phyloP scores from a whole-genome alignment of 2,329 filamentous ascomycete species.

The Elsinoe arachidis region DNA sequence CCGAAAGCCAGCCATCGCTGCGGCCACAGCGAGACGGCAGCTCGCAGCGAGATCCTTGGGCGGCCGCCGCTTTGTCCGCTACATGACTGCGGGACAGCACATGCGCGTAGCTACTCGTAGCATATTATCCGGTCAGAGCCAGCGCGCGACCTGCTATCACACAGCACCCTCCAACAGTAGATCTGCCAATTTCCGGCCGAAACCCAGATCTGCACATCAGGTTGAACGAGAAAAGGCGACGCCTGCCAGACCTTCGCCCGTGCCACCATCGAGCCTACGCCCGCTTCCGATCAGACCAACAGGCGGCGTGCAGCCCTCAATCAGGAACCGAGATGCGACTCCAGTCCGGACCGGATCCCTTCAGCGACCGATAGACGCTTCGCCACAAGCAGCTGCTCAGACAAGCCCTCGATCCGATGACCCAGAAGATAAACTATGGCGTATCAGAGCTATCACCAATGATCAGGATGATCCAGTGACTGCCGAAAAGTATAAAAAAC shows the following conservation, averaged over 20 bases:
- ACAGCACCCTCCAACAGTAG: too few relatives aligned
- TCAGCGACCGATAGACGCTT: too few relatives aligned
- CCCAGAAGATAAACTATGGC: too few relatives aligned
- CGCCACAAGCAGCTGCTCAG: too few relatives aligned
- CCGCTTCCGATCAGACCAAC: not conserved
- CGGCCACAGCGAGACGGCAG: not conserved
- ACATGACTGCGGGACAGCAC: too few relatives aligned
- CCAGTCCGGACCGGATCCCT: too few relatives aligned
- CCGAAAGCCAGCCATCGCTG: not conserved
- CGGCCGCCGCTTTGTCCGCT: too few relatives aligned
- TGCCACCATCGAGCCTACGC: not conserved
- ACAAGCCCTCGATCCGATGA: not conserved
- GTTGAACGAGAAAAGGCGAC: not conserved
- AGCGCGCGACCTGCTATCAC: too few relatives aligned
- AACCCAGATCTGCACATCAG: not conserved
- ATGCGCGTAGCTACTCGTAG: too few relatives aligned
- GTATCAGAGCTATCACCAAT: not conserved
- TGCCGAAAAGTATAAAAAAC: not conserved
- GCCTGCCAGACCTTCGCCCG: not conserved
- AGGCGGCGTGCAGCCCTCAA: too few relatives aligned
- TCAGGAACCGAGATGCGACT: too few relatives aligned
- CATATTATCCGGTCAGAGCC: too few relatives aligned
- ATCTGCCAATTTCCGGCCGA: not conserved
- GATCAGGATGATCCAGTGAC: not conserved
- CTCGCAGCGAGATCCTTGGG: not conserved